A percentile compares a stretch with the other conserved stretches of the same genome.
These are phyloP conservation scores for Neophaeococcomyces mojaviensis DNA, from an alignment of 2,329 filamentous ascomycete genomes.

Conservation along the genomic window DNA sequence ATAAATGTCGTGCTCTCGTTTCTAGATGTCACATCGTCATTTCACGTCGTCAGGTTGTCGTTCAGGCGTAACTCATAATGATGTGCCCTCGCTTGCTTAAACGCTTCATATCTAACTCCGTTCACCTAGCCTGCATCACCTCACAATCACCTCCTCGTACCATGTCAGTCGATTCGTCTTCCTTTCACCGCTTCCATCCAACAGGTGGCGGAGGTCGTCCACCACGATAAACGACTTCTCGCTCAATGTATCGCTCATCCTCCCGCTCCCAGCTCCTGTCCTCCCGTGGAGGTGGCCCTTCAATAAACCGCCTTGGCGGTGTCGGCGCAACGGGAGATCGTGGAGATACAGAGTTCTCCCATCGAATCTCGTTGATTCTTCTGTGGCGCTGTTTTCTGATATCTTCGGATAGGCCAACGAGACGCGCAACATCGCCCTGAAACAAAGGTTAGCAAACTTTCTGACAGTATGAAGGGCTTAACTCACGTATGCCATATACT, in stretches of 20 bases:
- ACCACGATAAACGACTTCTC: slow-evolving; percentile 22
- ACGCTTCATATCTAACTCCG: too few relatives aligned
- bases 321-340: slow-evolving; percentile 15
- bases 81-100: too few relatives aligned
- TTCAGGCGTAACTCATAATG: too few relatives aligned
- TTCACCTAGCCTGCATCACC: too few relatives aligned
- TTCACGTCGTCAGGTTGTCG: too few relatives aligned
- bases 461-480: not conserved
- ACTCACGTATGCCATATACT: slow-evolving; percentile 82
- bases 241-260: slow-evolving; percentile 23
- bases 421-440: slow-evolving; percentile 77
- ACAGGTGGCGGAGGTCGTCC: slow-evolving; percentile 21
- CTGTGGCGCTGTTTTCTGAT: slow-evolving; percentile 62
- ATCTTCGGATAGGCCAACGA: slow-evolving; percentile 74
- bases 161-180: too few relatives aligned
- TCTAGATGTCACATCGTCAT: too few relatives aligned
- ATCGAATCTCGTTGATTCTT: slow-evolving; percentile 53
- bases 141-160: too few relatives aligned
- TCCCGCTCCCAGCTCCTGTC: slow-evolving; percentile 20
- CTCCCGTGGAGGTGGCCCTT: slow-evolving; percentile 14
- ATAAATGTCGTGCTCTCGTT: too few relatives aligned
- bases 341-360: slow-evolving; percentile 31
- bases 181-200: slow-evolving; percentile 17
- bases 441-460: slow-evolving; percentile 23
- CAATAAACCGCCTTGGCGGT: slow-evolving; percentile 16